Evolutionary conservation across 768 basidiomycete species (phyloP).

Genomic region (Imleria badia): DNA sequence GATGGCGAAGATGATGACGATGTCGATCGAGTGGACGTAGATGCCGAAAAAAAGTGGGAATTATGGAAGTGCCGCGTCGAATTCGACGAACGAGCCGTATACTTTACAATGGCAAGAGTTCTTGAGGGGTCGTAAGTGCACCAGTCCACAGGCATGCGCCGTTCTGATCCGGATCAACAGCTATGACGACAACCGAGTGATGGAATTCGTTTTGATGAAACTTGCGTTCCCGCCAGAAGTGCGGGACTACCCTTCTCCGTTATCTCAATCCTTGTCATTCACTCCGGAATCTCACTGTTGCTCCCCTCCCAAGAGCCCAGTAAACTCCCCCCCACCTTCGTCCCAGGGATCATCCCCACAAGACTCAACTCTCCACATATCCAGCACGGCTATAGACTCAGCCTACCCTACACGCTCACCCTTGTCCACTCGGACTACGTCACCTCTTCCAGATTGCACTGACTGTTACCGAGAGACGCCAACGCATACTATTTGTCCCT

Average conservation of each 20-base stretch:
- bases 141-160: neutral
- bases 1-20: constrained; percentile 16
- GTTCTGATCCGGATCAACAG: constrained; percentile 29
- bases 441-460: constrained; percentile 21
- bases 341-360: constrained; percentile 30
- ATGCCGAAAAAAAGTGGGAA: constrained; percentile 52
- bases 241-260: constrained; percentile 32
- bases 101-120: constrained; percentile 73
- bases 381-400: constrained; percentile 5
- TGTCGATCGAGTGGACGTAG: neutral
- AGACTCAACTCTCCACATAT: constrained; percentile 18
- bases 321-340: constrained; percentile 28
- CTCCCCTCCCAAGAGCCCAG: constrained; percentile 27
- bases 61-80: constrained; percentile 79
- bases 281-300: constrained; percentile 12
- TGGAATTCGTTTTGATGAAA: constrained; percentile 73
- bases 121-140: constrained; percentile 47
- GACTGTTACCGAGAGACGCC: constrained; percentile 18
- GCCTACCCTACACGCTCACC: constrained; percentile 21
- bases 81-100: constrained; percentile 68
- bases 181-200: constrained; percentile 59
- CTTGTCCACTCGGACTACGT: constrained; percentile 17
- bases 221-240: constrained; percentile 56
- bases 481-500: constrained; percentile 2
- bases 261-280: constrained; percentile 14